Evolutionary conservation across 148 eudicot species (phyloP).

Genomic region (Bassia scoparia): DNA sequence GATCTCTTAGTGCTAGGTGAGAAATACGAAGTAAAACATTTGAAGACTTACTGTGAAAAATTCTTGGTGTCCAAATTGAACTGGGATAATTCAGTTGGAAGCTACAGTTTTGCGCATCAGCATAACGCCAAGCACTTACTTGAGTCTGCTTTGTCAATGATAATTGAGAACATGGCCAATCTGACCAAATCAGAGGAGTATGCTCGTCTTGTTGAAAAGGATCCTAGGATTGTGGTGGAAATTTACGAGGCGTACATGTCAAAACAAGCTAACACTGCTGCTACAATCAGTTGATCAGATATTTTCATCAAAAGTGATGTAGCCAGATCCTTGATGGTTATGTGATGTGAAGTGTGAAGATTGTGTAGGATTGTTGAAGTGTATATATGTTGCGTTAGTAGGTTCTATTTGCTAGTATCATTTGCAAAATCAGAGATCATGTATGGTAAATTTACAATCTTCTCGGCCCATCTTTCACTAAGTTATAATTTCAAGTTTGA

Average conservation of each 20-base stretch:
- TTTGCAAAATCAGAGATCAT: too few relatives aligned
- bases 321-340: too few relatives aligned
- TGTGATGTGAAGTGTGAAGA: too few relatives aligned
- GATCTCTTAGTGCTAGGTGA: conserved; percentile 76
- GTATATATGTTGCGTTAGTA: too few relatives aligned
- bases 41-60: conserved; percentile 75
- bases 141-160: conserved; percentile 58
- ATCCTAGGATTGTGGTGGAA: conserved; percentile 70
- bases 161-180: conserved; percentile 72
- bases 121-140: conserved; percentile 61
- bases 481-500: too few relatives aligned
- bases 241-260: conserved; percentile 75
- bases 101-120: conserved; percentile 70
- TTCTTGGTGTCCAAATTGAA: conserved; percentile 65
- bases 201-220: conserved; percentile 68
- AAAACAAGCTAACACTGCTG: conserved; percentile 73
- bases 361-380: too few relatives aligned
- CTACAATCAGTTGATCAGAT: conserved; percentile 31
- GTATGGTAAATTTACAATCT: too few relatives aligned
- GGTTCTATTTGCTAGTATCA: too few relatives aligned
- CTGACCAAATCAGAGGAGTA: conserved; percentile 66
- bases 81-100: conserved; percentile 64
- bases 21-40: conserved; percentile 77
- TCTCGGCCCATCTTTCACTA: too few relatives aligned
- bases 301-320: background rate